These are phyloP conservation scores for Solanum peruvianum DNA, from an alignment of 257 asterid species.

Conservation along the genomic window DNA sequence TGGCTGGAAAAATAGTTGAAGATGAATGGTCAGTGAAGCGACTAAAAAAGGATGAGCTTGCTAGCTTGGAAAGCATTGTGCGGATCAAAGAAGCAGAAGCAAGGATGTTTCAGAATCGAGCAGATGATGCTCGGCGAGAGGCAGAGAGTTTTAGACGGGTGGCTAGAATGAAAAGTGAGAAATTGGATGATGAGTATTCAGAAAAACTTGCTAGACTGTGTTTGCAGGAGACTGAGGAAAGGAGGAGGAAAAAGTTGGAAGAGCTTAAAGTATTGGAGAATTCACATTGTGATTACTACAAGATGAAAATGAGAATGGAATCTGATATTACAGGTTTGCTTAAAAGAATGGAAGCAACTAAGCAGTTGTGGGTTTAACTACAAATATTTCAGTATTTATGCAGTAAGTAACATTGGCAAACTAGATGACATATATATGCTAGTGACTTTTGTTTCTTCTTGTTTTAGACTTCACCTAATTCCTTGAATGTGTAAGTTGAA, in stretches of 20 bases:
- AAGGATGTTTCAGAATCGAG: conserved; percentile 71
- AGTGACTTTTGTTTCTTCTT: background rate
- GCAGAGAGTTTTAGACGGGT: conserved; percentile 49
- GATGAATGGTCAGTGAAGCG: conserved; percentile 96
- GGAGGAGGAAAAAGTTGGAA: conserved; percentile 49
- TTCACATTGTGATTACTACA: conserved; percentile 69
- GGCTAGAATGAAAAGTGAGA: conserved; percentile 51
- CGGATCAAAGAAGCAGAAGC: conserved; percentile 87
- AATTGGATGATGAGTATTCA: conserved; percentile 57
- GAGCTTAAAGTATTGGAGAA: conserved; percentile 70
- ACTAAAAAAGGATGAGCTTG: conserved; percentile 46
- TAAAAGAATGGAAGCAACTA: conserved; percentile 89
- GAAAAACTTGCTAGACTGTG: conserved; percentile 52
- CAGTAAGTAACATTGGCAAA: background rate
- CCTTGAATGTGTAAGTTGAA: background rate
- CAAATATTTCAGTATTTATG: background rate
- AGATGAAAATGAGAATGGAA: conserved; percentile 83
- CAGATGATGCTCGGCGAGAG: conserved; percentile 80
- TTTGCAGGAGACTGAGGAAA: conserved; percentile 70
- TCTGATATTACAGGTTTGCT: conserved; percentile 76
- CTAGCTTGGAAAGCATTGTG: conserved; percentile 73
- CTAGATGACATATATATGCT: background rate
- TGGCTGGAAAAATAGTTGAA: conserved; percentile 37
- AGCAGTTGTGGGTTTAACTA: conserved; percentile 27
- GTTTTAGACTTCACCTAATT: background rate